phyloP scores from a whole-genome alignment of 2,329 filamentous ascomycete species.

The Dactylella cylindrospora region DNA sequence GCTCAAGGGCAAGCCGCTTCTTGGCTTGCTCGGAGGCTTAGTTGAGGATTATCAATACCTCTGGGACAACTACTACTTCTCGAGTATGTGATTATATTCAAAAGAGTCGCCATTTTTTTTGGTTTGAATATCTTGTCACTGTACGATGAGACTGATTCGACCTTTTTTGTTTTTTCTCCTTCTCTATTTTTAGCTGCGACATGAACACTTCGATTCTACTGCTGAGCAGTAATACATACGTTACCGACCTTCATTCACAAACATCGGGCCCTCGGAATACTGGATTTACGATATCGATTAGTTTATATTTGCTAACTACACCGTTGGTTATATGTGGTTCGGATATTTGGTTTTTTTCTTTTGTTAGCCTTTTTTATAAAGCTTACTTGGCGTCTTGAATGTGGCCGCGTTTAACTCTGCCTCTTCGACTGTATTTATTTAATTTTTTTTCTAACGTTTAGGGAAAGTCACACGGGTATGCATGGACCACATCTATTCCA shows the following conservation, averaged over 20 bases:
- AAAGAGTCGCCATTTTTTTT: slow-evolving; percentile 11
- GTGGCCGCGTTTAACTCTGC: too few relatives aligned
- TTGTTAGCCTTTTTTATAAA: too few relatives aligned
- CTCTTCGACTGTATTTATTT: too few relatives aligned
- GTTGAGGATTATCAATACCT: slow-evolving; percentile 96
- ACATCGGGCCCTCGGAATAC: too few relatives aligned
- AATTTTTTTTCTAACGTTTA: too few relatives aligned
- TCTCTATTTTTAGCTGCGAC: slow-evolving; percentile 32
- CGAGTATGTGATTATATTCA: slow-evolving; percentile 52
- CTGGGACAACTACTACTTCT: slow-evolving; percentile 97
- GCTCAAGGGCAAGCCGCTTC: slow-evolving; percentile 70
- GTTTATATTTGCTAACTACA: too few relatives aligned
- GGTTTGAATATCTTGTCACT: slow-evolving; percentile 12
- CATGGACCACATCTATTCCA: too few relatives aligned
- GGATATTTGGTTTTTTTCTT: too few relatives aligned
- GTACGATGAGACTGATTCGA: slow-evolving; percentile 35
- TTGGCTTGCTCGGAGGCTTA: slow-evolving; percentile 79
- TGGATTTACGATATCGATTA: too few relatives aligned
- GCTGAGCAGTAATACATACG: slow-evolving; percentile 11
- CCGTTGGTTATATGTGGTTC: too few relatives aligned
- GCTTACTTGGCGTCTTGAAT: too few relatives aligned
- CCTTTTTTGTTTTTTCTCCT: slow-evolving; percentile 2
- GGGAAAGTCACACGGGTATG: too few relatives aligned
- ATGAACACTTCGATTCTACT: slow-evolving; percentile 23
- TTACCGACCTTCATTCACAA: not conserved